Conservation (phyloP, 2,329 filamentous ascomycete genomes). For the Neonectria faginata region DNA sequence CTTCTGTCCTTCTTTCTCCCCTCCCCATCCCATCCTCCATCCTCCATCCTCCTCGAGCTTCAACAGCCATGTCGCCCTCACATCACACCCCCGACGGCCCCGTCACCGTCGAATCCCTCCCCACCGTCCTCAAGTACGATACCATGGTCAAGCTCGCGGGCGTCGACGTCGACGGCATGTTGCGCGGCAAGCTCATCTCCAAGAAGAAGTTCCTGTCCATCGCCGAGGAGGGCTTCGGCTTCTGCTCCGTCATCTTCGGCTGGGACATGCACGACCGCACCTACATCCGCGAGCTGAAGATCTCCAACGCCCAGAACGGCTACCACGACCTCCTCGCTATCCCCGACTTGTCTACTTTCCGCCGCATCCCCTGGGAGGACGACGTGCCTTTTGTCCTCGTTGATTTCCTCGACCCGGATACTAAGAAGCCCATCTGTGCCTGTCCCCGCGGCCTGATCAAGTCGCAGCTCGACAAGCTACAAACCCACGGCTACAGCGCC, state of each 20-base stretch:
- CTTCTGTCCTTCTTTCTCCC: conserved; percentile 10
- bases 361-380: conserved; percentile 91
- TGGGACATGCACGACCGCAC: conserved; percentile 98
- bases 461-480: conserved; percentile 74
- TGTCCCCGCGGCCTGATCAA: conserved; percentile 84
- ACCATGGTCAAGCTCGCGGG: conserved; percentile 88
- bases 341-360: conserved; percentile 80
- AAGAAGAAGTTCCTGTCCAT: conserved; percentile 94
- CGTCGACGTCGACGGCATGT: conserved; percentile 85
- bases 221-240: conserved; percentile 84
- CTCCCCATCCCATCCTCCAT: neutral
- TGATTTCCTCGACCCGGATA: conserved; percentile 86
- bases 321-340: conserved; percentile 88
- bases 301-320: conserved; percentile 92
- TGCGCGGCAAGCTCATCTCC: conserved; percentile 90
- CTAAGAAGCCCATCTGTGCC: conserved; percentile 75
- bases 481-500: conserved; percentile 77
- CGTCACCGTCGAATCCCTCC: conserved; percentile 73
- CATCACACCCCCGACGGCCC: conserved; percentile 29
- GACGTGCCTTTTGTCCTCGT: conserved; percentile 88
- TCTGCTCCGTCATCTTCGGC: conserved; percentile 94
- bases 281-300: conserved; percentile 84
- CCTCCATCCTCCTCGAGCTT: conserved; percentile 16
- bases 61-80: conserved; percentile 44
- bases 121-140: conserved; percentile 76